Base-by-base conservation (phyloP, 202 grass and related monocot species). In the Musa balbisiana region DNA sequence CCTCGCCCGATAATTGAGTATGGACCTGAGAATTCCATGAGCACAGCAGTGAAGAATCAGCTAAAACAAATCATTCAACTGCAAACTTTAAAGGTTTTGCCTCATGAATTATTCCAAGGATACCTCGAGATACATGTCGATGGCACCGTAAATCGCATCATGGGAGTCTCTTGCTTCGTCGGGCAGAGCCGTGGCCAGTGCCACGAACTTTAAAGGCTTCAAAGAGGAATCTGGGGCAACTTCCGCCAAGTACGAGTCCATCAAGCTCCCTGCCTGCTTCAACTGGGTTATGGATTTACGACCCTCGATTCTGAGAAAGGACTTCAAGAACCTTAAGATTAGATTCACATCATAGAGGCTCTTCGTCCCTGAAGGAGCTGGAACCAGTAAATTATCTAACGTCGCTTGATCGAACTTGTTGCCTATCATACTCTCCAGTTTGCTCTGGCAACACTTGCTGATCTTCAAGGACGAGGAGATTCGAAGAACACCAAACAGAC, bases 111-210 rank as follows among this genome's bases (percentile, higher is more conserved):
- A 43, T 43, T 43, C 33, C 33, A 43, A 58, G 75, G 55, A 51
- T 79, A 92, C 95, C 95, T 99, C 87, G 74, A 94, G 90, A 69
- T 91, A 99, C 16, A 99, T 87, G 69, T 92, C 89, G 33, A 95
- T 95, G 55, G 89, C 95, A 66, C 87, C 85, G 69, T 92, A 99
- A 53, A 95, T 74, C 33, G 87, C 79, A 76, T 99, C 95, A 66
- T 99, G 89, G 72, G 77, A 95, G 33, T 99, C 96, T 80, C 96
- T 90, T n/a, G 89, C 89, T 12, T 77, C 73, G 26, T 87, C 73
- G 3, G 89, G 89, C 15, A 99, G 86, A 29, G 85, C 76, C 4
- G 83, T 90, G 20, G 85, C 86, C 9, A 99, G 80, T 67, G 91
- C 87, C 0, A 84, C 65, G 82, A 99, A 99, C 81, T 26, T 90